phyloP scores from a whole-genome alignment of 2,329 filamentous ascomycete species.

The Aaosphaeria pasadenensis region DNA sequence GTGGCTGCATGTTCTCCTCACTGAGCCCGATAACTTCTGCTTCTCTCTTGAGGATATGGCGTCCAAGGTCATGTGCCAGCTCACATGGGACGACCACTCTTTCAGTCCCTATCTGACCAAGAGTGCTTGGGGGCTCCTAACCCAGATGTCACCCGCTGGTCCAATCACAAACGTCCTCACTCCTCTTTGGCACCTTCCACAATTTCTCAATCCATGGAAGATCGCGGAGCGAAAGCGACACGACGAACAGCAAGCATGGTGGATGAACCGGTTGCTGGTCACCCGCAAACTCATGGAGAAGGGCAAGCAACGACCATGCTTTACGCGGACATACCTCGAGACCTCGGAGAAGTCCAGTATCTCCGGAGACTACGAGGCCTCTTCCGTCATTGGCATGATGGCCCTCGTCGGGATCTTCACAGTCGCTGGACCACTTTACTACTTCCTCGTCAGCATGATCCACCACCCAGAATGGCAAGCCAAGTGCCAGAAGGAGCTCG shows the following conservation, averaged over 20 bases:
- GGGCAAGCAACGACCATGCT: slow-evolving; percentile 30
- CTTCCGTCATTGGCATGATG: slow-evolving; percentile 39
- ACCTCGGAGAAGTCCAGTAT: slow-evolving; percentile 40
- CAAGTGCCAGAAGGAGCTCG: slow-evolving; percentile 33
- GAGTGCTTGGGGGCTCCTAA: slow-evolving; percentile 56
- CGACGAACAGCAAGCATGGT: slow-evolving; percentile 53
- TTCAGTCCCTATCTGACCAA: slow-evolving; percentile 49
- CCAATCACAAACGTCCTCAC: slow-evolving; percentile 58
- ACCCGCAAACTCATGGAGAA: slow-evolving; percentile 33
- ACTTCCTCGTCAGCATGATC: slow-evolving; percentile 36
- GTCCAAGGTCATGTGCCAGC: slow-evolving; percentile 55
- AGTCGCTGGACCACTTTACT: slow-evolving; percentile 36
- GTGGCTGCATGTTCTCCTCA: slow-evolving; percentile 49
- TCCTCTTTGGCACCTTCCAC: slow-evolving; percentile 53
- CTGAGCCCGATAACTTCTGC: slow-evolving; percentile 51
- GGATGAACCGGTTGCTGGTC: slow-evolving; percentile 46
- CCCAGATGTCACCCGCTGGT: slow-evolving; percentile 57
- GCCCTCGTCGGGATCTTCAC: slow-evolving; percentile 39
- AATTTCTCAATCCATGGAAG: slow-evolving; percentile 54
- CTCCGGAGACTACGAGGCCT: slow-evolving; percentile 37
- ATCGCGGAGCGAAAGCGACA: slow-evolving; percentile 51
- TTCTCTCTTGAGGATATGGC: slow-evolving; percentile 56
- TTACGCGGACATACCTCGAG: slow-evolving; percentile 31
- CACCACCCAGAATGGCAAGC: slow-evolving; percentile 35
- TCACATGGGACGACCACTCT: slow-evolving; percentile 53